These are phyloP conservation scores for Heteromeles arbutifolia DNA, from an alignment of 306 rosid species.

Conservation along the genomic window DNA sequence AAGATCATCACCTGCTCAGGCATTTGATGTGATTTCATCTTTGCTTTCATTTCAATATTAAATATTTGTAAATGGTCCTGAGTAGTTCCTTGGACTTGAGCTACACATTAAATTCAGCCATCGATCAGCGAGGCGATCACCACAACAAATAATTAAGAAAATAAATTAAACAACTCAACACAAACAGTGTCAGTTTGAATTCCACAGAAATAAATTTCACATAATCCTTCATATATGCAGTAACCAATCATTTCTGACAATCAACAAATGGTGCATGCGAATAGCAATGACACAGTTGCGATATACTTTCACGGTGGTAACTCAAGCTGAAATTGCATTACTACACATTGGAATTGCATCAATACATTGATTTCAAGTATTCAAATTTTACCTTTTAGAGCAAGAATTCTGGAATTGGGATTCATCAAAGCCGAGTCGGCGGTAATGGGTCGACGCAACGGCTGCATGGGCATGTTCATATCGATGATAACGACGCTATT, in stretches of 20 bases:
- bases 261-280: background rate
- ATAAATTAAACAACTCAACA: background rate
- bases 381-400: slow-evolving; percentile 47
- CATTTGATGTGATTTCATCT: slow-evolving; percentile 80
- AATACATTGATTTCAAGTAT: background rate
- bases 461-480: slow-evolving; percentile 79
- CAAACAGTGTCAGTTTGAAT: background rate
- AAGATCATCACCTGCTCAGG: slow-evolving; percentile 53
- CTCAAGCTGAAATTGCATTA: background rate
- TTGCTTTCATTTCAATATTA: slow-evolving; percentile 60
- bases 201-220: background rate
- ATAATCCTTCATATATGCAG: background rate
- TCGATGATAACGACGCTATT: slow-evolving; percentile 69
- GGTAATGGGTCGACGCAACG: slow-evolving; percentile 70
- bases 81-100: slow-evolving; percentile 70
- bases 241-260: background rate
- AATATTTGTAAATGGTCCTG: slow-evolving; percentile 86
- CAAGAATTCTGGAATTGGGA: slow-evolving; percentile 65
- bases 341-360: background rate
- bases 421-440: slow-evolving; percentile 85
- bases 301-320: background rate
- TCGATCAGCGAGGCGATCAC: background rate
- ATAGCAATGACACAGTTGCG: background rate
- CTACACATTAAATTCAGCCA: slow-evolving; percentile 26
- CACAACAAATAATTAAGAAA: background rate